phyloP scores from a whole-genome alignment of 805 yeast genomes.

The Ogataea pilisensis region DNA sequence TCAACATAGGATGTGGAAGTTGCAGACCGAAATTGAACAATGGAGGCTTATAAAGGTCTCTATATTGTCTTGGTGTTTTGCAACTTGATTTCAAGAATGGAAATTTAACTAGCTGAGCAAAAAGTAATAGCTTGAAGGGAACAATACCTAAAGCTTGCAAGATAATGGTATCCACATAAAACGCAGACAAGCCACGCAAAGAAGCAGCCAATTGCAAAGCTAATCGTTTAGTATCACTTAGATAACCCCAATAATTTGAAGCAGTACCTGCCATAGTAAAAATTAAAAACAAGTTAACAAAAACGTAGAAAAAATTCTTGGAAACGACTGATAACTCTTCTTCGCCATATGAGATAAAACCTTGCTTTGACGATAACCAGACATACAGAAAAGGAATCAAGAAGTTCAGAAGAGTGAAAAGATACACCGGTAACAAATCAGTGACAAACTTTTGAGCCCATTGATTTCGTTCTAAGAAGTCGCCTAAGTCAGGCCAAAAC shows the following conservation, averaged over 20 bases:
- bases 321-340: slow-evolving; percentile 87
- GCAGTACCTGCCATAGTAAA: slow-evolving; percentile 95
- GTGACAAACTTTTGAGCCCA: slow-evolving; percentile 81
- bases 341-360: slow-evolving; percentile 87
- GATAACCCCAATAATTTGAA: slow-evolving; percentile 69
- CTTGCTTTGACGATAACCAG: slow-evolving; percentile 79
- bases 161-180: slow-evolving; percentile 83
- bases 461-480: slow-evolving; percentile 53
- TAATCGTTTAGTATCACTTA: slow-evolving; percentile 84
- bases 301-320: slow-evolving; percentile 90
- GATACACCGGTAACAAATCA: slow-evolving; percentile 85
- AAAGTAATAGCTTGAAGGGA: slow-evolving; percentile 78
- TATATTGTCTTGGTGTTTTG: slow-evolving; percentile 79
- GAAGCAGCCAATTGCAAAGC: slow-evolving; percentile 86
- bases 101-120: slow-evolving; percentile 74
- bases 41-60: slow-evolving; percentile 80
- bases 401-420: slow-evolving; percentile 80
- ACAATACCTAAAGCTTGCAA: slow-evolving; percentile 84
- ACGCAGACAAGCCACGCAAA: slow-evolving; percentile 70
- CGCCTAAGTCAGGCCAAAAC: slow-evolving; percentile 81
- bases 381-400: slow-evolving; percentile 83
- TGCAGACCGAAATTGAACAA: slow-evolving; percentile 85
- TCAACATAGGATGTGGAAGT: slow-evolving; percentile 86
- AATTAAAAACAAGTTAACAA: slow-evolving; percentile 88
- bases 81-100: slow-evolving; percentile 62